These are phyloP conservation scores for Diaporthe amygdali DNA, from an alignment of 2,329 filamentous ascomycete genomes.

Conservation along the genomic window DNA sequence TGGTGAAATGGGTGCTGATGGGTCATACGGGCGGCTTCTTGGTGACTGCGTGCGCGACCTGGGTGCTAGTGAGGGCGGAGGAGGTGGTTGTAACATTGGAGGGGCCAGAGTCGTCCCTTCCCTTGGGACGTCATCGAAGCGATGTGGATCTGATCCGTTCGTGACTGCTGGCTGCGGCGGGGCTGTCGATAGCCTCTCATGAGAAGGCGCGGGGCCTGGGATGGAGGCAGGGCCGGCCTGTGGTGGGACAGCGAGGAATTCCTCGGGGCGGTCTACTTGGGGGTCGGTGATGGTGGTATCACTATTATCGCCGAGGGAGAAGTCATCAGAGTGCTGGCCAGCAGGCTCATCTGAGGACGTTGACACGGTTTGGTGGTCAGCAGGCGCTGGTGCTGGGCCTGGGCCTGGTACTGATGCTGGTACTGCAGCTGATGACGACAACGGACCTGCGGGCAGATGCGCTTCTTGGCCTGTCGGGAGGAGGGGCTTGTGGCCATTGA, in stretches of 20 bases:
- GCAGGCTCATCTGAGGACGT: slow-evolving; percentile 23
- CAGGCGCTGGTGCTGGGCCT: neutral
- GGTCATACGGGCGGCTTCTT: slow-evolving; percentile 20
- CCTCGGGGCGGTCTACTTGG: slow-evolving; percentile 15
- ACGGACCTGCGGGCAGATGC: neutral
- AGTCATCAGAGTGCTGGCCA: slow-evolving; percentile 21
- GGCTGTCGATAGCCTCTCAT: neutral
- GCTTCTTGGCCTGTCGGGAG: neutral
- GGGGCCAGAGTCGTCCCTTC: neutral
- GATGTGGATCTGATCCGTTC: slow-evolving; percentile 1
- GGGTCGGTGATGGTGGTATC: slow-evolving; percentile 25
- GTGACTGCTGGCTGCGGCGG: neutral
- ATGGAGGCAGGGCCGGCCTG: neutral
- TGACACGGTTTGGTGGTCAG: slow-evolving; percentile 15
- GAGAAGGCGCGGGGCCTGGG: neutral
- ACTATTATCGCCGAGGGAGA: slow-evolving; percentile 16
- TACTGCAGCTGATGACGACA: neutral
- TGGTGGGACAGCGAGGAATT: neutral
- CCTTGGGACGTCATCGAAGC: neutral
- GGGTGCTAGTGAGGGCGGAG: neutral
- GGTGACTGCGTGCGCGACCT: slow-evolving; percentile 2
- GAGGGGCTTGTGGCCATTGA: neutral
- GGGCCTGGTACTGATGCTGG: neutral
- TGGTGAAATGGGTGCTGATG: slow-evolving; percentile 18
- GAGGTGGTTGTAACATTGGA: neutral